Evolutionary conservation across 257 asterid genomes (phyloP), one percentile per base, ranked within the genome.

Genomic region (Striga asiatica): DNA sequence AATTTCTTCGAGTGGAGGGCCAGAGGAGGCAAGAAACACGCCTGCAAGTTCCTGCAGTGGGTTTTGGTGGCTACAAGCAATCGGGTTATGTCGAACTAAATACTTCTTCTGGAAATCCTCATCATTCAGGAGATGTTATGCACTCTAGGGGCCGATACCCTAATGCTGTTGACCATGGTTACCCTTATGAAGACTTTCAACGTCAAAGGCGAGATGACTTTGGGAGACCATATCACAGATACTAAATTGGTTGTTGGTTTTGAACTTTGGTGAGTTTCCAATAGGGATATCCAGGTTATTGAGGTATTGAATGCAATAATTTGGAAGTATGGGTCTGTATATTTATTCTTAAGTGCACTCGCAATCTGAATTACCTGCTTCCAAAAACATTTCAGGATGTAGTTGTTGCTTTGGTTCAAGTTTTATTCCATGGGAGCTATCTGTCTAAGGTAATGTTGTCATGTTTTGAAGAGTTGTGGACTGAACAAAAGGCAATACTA

Each of bases 241-340:
- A 74, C 80, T 89, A 68, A 69, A 63, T 66, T 80, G 69, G 66
- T 64, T 41, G 61, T 54, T 60, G 70, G 64, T 51, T 67, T 53
- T 66, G 61, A 61, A 55, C n/a, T 61, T 59, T 46, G 94, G 96
- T 85, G 84, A 86, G 98, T 86, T 50, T n/a, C n/a, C n/a, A n/a
- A n/a, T n/a, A n/a, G n/a, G n/a, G n/a, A n/a, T n/a, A n/a, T n/a
- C n/a, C n/a, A n/a, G n/a, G n/a, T n/a, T n/a, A n/a, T n/a, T n/a
- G n/a, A n/a, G n/a, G n/a, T n/a, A n/a, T n/a, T n/a, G n/a, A n/a
- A n/a, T n/a, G n/a, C n/a, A n/a, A n/a, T n/a, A n/a, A n/a, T n/a
- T n/a, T n/a, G n/a, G n/a, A n/a, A n/a, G n/a, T n/a, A n/a, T n/a
- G n/a, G 69, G 65, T 54, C 19, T 51, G 43, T 62, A 42, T 62